Evolutionary conservation across 345 rosid species (phyloP), one percentile per base, ranked within the genome.

Genomic region (Conringia planisiliqua): DNA sequence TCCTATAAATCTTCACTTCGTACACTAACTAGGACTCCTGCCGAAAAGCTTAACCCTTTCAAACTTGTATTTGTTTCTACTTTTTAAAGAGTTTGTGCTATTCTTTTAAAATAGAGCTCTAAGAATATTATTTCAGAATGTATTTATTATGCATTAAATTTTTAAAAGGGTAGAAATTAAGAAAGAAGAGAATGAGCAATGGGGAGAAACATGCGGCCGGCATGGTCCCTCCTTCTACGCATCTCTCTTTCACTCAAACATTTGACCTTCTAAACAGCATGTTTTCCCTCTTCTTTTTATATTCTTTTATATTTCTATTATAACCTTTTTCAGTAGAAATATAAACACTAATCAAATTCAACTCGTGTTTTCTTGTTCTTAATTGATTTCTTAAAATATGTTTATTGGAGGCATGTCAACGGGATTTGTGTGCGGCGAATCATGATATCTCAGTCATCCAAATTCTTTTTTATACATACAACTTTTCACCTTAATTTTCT

Each of bases 131-230:
- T 13, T 50, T 50, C 22, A 50, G 55, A 50, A 50, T 10, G 55
- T 50, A 50, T 4, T 48, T 20, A 22, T 22, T 10, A 48, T 48
- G 55, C 7, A 22, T 22, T 10, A 10, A 47, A 22, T 22, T 22
- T 22, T 22, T 22, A 22, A 22, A 22, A 22, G 14, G 57, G 14
- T 27, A 56, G 22, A 30, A 32, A 8, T 57, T 13, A 17, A 57
- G 62, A 32, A 57, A 63, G 8, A 52, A 56, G 48, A 71, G 12
- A 71, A 58, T 27, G 46, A 56, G 64, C 24, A 43, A 43, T 39
- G 43, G n/a, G 20, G 12, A 43, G 65, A 44, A 32, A 61, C 75
- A 71, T 48, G 75, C 51, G 68, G 61, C 61, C 40, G 68, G 68
- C 75, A 61, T 71, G 38, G 51, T 10, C 69, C 62, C 62, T 72